Evolutionary conservation across 495 filamentous ascomycete species (phyloP).

Genomic region (Penicillium alfredii): DNA sequence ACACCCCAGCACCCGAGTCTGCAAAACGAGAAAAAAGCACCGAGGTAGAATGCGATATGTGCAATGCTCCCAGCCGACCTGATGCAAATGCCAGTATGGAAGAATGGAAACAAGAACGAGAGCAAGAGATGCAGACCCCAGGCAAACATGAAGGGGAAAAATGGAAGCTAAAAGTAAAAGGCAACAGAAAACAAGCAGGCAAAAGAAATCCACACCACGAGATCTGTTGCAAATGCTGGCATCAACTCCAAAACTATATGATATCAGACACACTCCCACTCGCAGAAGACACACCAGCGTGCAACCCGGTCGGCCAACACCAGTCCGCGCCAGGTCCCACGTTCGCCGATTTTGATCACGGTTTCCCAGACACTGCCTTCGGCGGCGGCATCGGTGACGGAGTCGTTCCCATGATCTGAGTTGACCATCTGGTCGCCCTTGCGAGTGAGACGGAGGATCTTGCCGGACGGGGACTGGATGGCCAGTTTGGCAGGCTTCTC

Average conservation of each 20-base stretch:
- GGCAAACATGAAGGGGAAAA: neutral
- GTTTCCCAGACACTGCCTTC: slow-evolving; percentile 93
- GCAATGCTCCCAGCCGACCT: slow-evolving; percentile 21
- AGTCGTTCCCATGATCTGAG: slow-evolving; percentile 37
- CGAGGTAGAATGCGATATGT: slow-evolving; percentile 21
- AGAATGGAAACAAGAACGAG: slow-evolving; percentile 7
- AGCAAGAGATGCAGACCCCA: slow-evolving; percentile 9
- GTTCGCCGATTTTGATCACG: slow-evolving; percentile 93
- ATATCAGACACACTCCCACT: slow-evolving; percentile 70
- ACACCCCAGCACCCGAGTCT: slow-evolving; percentile 7
- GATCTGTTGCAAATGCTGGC: slow-evolving; percentile 3
- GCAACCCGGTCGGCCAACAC: slow-evolving; percentile 94
- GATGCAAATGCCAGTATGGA: slow-evolving; percentile 25
- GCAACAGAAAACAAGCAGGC: slow-evolving; percentile 9
- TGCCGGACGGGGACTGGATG: slow-evolving; percentile 91
- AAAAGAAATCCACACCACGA: slow-evolving; percentile 3
- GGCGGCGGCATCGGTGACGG: slow-evolving; percentile 48
- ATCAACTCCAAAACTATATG: slow-evolving; percentile 1
- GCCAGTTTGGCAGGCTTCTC: slow-evolving; percentile 93
- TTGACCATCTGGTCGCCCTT: slow-evolving; percentile 69
- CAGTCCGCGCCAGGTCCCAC: slow-evolving; percentile 84
- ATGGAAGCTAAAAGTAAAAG: slow-evolving; percentile 9
- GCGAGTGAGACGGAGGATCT: slow-evolving; percentile 83
- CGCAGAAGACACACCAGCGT: slow-evolving; percentile 96
- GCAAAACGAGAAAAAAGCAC: neutral